phyloP scores from a whole-genome alignment of 2,329 filamentous ascomycete species.

The Colletotrichum ledebouriae region DNA sequence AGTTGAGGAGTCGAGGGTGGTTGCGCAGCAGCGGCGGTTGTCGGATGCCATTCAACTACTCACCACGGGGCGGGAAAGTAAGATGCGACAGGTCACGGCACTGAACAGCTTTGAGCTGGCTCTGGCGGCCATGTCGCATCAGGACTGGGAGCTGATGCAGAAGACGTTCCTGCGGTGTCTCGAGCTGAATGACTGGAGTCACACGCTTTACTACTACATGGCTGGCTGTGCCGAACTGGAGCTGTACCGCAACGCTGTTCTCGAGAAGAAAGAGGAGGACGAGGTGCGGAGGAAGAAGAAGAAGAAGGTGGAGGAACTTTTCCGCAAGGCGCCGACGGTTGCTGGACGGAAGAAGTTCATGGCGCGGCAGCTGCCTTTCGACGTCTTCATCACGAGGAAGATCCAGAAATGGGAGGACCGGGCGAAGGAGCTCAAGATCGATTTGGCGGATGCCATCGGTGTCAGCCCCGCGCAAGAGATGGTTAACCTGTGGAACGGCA shows the following conservation, averaged over 20 bases:
- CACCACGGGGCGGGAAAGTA: constrained; percentile 69
- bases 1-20: constrained; percentile 86
- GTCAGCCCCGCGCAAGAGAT: constrained; percentile 89
- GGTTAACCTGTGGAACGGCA: constrained; percentile 93
- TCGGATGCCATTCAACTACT: constrained; percentile 77
- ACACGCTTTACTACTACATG: constrained; percentile 90
- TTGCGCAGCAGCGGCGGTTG: constrained; percentile 75
- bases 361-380: constrained; percentile 89
- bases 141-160: constrained; percentile 81
- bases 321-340: constrained; percentile 78
- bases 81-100: constrained; percentile 90
- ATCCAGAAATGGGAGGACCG: constrained; percentile 89
- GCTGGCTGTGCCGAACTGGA: constrained; percentile 84
- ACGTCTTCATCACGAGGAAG: constrained; percentile 87
- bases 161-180: constrained; percentile 81
- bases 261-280: constrained; percentile 51
- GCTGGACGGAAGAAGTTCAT: constrained; percentile 92
- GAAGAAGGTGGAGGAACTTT: constrained; percentile 74
- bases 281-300: constrained; percentile 73
- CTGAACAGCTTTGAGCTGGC: constrained; percentile 88
- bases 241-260: constrained; percentile 77
- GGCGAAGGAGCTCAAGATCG: constrained; percentile 74
- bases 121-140: constrained; percentile 82
- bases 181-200: constrained; percentile 91
- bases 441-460: constrained; percentile 84